These are phyloP conservation scores for Fraxinus cuspidata DNA, from an alignment of 257 asterid species.

Conservation along the genomic window DNA sequence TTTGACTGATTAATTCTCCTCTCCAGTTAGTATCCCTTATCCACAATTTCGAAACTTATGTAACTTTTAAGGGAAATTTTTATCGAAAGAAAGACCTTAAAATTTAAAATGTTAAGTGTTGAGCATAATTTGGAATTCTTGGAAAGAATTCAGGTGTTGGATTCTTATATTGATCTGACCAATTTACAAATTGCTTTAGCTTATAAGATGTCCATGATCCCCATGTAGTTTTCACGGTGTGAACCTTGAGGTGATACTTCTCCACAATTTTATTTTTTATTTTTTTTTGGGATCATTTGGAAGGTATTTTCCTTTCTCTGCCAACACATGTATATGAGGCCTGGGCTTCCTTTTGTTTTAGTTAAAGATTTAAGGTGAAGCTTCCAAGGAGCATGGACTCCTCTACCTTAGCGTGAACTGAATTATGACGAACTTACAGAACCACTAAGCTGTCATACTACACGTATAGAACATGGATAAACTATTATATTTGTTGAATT, in stretches of 20 bases:
- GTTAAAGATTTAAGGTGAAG: constrained; percentile 2
- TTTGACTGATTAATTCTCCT: constrained; percentile 9
- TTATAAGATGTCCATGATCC: not conserved
- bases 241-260: not conserved
- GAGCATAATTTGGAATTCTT: not conserved
- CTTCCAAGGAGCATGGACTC: not conserved
- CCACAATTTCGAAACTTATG: constrained; percentile 2
- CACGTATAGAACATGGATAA: not conserved
- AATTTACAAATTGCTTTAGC: not conserved
- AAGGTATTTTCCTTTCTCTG: not conserved
- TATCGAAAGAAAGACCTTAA: not conserved
- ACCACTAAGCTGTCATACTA: not conserved
- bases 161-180: not conserved
- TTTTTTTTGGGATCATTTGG: not conserved
- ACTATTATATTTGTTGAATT: not conserved
- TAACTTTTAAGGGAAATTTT: not conserved
- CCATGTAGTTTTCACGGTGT: not conserved
- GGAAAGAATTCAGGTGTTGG: not conserved
- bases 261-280: not conserved
- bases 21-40: constrained; percentile 5
- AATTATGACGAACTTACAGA: not conserved
- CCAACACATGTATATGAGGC: not conserved
- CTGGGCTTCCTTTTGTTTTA: not conserved
- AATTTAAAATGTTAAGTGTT: not conserved
- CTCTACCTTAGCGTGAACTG: not conserved